Conservation (phyloP, 164 flowering plant species). For the Pachysandra terminalis region DNA sequence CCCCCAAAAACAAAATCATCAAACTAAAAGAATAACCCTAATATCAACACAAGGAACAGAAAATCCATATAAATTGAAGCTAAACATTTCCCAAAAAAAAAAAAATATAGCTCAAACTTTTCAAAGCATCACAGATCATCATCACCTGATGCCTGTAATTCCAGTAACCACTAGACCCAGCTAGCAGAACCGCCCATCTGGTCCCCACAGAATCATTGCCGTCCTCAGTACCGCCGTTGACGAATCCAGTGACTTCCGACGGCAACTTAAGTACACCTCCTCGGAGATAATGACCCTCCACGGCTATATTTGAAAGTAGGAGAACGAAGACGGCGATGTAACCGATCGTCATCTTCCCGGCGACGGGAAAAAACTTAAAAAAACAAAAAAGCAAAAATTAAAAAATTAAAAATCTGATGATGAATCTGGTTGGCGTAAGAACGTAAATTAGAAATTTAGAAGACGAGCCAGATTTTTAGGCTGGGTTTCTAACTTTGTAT, state of each 20-base stretch:
- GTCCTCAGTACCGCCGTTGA: slow-evolving; percentile 7
- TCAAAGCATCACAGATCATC: neutral
- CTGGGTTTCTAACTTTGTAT: too few relatives aligned
- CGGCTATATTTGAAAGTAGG: slow-evolving; percentile 9
- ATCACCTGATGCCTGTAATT: slow-evolving; percentile 80
- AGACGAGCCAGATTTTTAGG: too few relatives aligned
- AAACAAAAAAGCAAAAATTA: too few relatives aligned
- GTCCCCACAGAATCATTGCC: slow-evolving; percentile 41
- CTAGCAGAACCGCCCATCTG: slow-evolving; percentile 76
- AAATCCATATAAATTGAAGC: too few relatives aligned
- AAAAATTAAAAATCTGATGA: too few relatives aligned
- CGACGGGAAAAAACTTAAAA: too few relatives aligned
- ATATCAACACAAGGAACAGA: neutral
- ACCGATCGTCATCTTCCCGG: neutral
- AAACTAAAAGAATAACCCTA: neutral
- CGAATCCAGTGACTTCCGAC: slow-evolving; percentile 36
- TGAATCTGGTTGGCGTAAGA: too few relatives aligned
- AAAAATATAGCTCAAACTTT: neutral
- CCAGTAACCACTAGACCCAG: slow-evolving; percentile 72
- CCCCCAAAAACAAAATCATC: neutral
- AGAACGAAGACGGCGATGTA: neutral
- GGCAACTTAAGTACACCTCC: slow-evolving; percentile 42
- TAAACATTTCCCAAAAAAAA: neutral
- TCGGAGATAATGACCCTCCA: slow-evolving; percentile 18
- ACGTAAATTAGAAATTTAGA: too few relatives aligned